Evolutionary conservation across 1,284 basidiomycete species (phyloP), one percentile per base, ranked within the genome.

Genomic region (Amylostereum areolatum): DNA sequence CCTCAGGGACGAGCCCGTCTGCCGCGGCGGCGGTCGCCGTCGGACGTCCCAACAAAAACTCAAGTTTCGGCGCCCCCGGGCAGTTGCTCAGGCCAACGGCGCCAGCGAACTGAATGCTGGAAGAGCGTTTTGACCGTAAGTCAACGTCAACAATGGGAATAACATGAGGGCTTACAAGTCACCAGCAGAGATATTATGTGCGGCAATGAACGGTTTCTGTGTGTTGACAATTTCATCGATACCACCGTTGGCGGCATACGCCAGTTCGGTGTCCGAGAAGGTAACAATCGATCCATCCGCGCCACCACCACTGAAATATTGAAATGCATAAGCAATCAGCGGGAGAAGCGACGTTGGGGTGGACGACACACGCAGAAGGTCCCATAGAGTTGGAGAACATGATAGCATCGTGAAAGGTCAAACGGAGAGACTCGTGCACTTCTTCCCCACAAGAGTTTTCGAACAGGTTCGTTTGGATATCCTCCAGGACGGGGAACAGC

Each of bases 381-480:
- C n/a, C 5, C n/a, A 18, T 39, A 25, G 37, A 18, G n/a, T 39
- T 39, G 7, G 57, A 58, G 47, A 60, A 56, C 24, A 55, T 60
- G 40, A 64, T 61, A 27, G 59, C 63, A 45, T 66, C 62, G 57
- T 65, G 63, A 62, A 65, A 65, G 32, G 60, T 60, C 44, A 66
- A 55, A 24, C 64, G 62, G 25, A 65, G 57, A 35, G 59, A 53
- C 48, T 65, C 63, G 50, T 61, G 64, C 10, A 58, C 59, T 32
- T 65, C 59, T 40, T 62, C 59, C 28, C 61, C 59, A 46, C 62
- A 60, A 37, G 44, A 46, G 37, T 49, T 52, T 47, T 69, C 66
- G 57, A 70, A 70, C 11, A 72, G 61, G 55, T 68, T 64, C 32
- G 56, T 41, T 55, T 71, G 69, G 36, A 72, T 57, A 44, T 67